These are phyloP conservation scores for Oryza meridionalis DNA, from an alignment of 176 grass and related monocot species.

Conservation along the genomic window DNA sequence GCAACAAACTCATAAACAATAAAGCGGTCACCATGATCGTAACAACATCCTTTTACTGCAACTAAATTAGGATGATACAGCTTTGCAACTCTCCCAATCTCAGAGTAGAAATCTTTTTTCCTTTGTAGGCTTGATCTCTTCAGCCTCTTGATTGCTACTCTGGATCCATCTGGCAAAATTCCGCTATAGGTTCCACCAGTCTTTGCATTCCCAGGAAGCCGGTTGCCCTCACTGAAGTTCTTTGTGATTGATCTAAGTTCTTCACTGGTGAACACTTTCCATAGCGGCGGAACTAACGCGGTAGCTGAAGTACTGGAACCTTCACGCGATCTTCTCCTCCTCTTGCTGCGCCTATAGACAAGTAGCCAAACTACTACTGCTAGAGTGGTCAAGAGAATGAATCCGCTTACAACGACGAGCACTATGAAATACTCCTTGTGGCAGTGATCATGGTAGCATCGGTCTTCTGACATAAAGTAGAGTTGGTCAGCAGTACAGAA, in stretches of 20 bases:
- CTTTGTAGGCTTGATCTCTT: conserved; percentile 94
- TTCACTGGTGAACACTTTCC: conserved; percentile 90
- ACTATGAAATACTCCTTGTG: conserved; percentile 85
- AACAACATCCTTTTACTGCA: conserved; percentile 91
- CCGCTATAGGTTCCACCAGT: conserved; percentile 94
- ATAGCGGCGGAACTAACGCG: conserved; percentile 74
- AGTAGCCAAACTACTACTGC: conserved; percentile 88
- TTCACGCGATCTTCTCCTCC: conserved; percentile 82
- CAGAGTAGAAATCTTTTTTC: conserved; percentile 98
- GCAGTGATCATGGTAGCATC: conserved; percentile 65
- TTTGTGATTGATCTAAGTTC: conserved; percentile 93
- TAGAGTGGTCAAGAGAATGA: conserved; percentile 81
- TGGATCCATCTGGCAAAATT: conserved; percentile 80
- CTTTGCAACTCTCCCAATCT: conserved; percentile 91
- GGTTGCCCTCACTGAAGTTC: conserved; percentile 95
- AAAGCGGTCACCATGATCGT: conserved; percentile 93
- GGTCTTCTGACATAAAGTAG: conserved; percentile 45
- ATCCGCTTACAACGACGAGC: conserved; percentile 74
- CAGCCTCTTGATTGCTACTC: conserved; percentile 87
- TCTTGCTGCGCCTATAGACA: conserved; percentile 83
- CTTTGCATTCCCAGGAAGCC: conserved; percentile 95
- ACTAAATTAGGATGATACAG: conserved; percentile 96
- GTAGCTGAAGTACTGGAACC: conserved; percentile 64
- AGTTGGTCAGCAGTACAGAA: conserved; percentile 1
- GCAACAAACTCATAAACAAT: conserved; percentile 98